A percentile compares a stretch with the other conserved stretches of the same genome.
Conservation (phyloP, 148 eudicot species). For the Simmondsia chinensis region DNA sequence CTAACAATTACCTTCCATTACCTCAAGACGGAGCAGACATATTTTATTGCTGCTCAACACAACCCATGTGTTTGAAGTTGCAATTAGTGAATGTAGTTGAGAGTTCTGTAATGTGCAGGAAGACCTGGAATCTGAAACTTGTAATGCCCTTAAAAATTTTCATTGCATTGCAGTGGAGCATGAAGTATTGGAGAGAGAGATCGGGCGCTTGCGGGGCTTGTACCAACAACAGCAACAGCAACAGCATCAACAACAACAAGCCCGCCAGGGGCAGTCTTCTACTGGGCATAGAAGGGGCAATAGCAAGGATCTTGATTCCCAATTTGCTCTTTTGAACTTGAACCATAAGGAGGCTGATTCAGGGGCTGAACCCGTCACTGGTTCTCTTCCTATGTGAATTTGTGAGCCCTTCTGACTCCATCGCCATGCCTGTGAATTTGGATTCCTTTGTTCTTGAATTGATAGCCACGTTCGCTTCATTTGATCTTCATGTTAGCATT, state of each 20-base stretch:
- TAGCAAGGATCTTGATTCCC: slow-evolving; percentile 77
- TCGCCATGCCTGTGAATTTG: slow-evolving; percentile 13
- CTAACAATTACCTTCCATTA: too few relatives aligned
- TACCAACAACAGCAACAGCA: slow-evolving; percentile 55
- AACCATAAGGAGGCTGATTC: slow-evolving; percentile 50
- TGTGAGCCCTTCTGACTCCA: slow-evolving; percentile 6
- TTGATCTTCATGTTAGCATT: slow-evolving; percentile 15
- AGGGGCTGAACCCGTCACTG: slow-evolving; percentile 38
- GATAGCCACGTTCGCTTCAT: slow-evolving; percentile 2
- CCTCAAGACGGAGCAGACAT: too few relatives aligned
- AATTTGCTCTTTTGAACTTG: slow-evolving; percentile 57
- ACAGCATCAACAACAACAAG: slow-evolving; percentile 25
- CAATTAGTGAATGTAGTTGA: too few relatives aligned
- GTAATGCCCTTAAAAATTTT: too few relatives aligned
- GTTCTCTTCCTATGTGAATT: slow-evolving; percentile 43
- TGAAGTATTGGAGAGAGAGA: slow-evolving; percentile 74
- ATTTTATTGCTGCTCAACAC: too few relatives aligned
- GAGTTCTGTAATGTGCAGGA: too few relatives aligned
- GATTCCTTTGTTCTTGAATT: slow-evolving; percentile 16
- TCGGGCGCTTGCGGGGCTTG: slow-evolving; percentile 54
- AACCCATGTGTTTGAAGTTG: too few relatives aligned
- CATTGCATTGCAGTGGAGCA: slow-evolving; percentile 70
- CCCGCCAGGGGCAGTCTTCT: slow-evolving; percentile 24
- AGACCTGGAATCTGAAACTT: too few relatives aligned
- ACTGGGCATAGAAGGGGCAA: slow-evolving; percentile 50